Conservation (phyloP, 2,329 filamentous ascomycete genomes). For the Fusarium devonianum region DNA sequence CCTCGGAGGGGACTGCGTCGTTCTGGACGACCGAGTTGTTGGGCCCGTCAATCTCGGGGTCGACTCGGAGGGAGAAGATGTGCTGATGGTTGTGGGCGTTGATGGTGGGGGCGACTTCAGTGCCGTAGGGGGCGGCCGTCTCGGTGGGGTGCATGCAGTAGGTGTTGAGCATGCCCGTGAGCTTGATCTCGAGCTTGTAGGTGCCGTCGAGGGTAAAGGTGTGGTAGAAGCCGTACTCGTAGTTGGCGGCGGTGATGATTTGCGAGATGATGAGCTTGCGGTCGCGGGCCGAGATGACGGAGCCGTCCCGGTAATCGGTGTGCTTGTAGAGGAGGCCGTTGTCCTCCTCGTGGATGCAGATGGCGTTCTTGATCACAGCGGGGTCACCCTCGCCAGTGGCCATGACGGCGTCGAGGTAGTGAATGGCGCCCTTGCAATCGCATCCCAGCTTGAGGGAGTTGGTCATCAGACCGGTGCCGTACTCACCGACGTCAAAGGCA, state of each 20-base stretch:
- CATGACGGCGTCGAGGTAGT: slow-evolving; percentile 90
- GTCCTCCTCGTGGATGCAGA: slow-evolving; percentile 78
- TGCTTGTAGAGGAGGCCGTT: slow-evolving; percentile 71
- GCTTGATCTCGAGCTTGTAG: slow-evolving; percentile 65
- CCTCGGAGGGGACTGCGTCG: slow-evolving; percentile 75
- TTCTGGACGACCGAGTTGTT: slow-evolving; percentile 74
- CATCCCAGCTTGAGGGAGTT: slow-evolving; percentile 81
- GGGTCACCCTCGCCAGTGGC: slow-evolving; percentile 81
- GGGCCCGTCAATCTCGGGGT: slow-evolving; percentile 69
- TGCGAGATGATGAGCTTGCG: slow-evolving; percentile 69
- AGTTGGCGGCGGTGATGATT: slow-evolving; percentile 71
- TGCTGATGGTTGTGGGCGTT: slow-evolving; percentile 75
- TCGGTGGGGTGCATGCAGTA: slow-evolving; percentile 51
- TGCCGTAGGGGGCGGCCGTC: slow-evolving; percentile 63
- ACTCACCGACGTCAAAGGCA: slow-evolving; percentile 82
- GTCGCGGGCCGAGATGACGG: slow-evolving; percentile 63
- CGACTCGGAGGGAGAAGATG: slow-evolving; percentile 71
- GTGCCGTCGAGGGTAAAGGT: slow-evolving; percentile 65
- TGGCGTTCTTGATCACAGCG: slow-evolving; percentile 87
- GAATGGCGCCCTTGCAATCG: slow-evolving; percentile 89
- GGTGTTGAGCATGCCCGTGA: slow-evolving; percentile 57
- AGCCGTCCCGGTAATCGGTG: slow-evolving; percentile 66
- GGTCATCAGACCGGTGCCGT: slow-evolving; percentile 84
- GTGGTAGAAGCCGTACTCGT: slow-evolving; percentile 61
- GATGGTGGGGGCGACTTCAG: slow-evolving; percentile 68